Evolutionary conservation across 352 stramenopile genomes (phyloP).

Genomic region (Pythium dissotocum): DNA sequence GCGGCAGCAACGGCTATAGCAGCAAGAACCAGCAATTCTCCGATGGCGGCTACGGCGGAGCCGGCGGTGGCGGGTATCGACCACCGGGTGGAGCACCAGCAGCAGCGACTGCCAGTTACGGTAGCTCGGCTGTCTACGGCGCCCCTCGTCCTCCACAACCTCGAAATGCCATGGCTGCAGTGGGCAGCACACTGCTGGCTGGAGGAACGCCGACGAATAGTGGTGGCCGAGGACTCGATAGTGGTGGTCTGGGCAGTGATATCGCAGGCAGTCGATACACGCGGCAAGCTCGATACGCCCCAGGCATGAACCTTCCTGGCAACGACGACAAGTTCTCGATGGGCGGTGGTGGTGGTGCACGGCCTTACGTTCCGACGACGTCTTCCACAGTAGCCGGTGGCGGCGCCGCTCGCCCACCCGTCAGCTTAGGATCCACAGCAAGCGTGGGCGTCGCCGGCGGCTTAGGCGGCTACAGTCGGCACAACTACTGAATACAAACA

Average conservation of each 20-base stretch:
- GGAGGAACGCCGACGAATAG: conserved; percentile 55
- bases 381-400: conserved; percentile 22
- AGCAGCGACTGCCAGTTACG: conserved; percentile 19
- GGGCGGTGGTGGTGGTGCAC: conserved; percentile 34
- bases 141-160: conserved; percentile 45
- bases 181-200: conserved; percentile 61
- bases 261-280: conserved; percentile 73
- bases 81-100: conserved; percentile 3
- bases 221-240: conserved; percentile 48
- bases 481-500: conserved; percentile 63
- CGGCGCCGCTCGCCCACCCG: conserved; percentile 10
- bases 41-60: conserved; percentile 36
- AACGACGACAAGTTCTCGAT: conserved; percentile 69
- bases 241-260: conserved; percentile 40
- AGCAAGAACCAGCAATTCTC: conserved; percentile 59
- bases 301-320: conserved; percentile 53
- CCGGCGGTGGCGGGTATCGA: conserved; percentile 29
- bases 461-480: conserved; percentile 66
- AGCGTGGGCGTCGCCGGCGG: conserved; percentile 50
- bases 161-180: conserved; percentile 71
- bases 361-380: conserved; percentile 45
- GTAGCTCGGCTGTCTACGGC: conserved; percentile 32
- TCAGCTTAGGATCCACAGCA: conserved; percentile 36
- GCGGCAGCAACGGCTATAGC: conserved; percentile 43
- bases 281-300: conserved; percentile 74